Base-by-base conservation (phyloP, 2,329 filamentous ascomycete genomes). In the Macrophomina tecta region DNA sequence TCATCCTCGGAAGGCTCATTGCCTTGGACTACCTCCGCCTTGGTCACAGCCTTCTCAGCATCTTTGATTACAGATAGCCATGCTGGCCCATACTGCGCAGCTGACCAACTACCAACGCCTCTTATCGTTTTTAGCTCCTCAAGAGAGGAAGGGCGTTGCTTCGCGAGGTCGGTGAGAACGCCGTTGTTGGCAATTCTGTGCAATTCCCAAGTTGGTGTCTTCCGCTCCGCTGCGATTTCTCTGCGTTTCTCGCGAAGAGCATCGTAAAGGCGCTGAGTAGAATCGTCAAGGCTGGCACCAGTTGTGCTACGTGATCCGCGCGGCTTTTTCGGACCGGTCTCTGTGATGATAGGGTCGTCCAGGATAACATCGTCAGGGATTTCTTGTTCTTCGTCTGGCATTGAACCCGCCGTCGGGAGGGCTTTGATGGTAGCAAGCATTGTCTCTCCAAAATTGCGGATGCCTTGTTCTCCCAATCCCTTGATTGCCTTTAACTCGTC, bases 151-250 rank as follows among this genome's bases (percentile, higher is more conserved):
- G 76, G 77, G 5, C 72, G 71, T 18, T 67, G 61, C 18, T 60
- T 63, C 5, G 76, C 77, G 6, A 79, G 69, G 12, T 1, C 66
- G 48, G 11, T 66, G 38, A 79, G 74, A 1, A 73, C 63, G 6
- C 48, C n/a, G 38, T 77, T 72, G 1, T 60, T 62, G 2, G 73
- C 69, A 52, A 79, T 66, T 0, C 64, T 55, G 34, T 49, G 49
- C 8, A 38, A 16, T 14, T 62, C 23, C 32, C 66, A 72, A 2
- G 65, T 62, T 9, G 67, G 63, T 2, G 73, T 6, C 1, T 64
- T 65, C 6, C 66, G 32, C 3, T 55, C 64, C 5, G 62, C 66
- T 6, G 75, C 73, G 53, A 75, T 58, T 2, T 49, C 40, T 48
- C 62, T 68, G 4, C 76, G 74, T 14, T 42, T 66, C 32, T 12